These are phyloP conservation scores for Vicia villosa DNA, from an alignment of 306 rosid species.

Conservation along the genomic window DNA sequence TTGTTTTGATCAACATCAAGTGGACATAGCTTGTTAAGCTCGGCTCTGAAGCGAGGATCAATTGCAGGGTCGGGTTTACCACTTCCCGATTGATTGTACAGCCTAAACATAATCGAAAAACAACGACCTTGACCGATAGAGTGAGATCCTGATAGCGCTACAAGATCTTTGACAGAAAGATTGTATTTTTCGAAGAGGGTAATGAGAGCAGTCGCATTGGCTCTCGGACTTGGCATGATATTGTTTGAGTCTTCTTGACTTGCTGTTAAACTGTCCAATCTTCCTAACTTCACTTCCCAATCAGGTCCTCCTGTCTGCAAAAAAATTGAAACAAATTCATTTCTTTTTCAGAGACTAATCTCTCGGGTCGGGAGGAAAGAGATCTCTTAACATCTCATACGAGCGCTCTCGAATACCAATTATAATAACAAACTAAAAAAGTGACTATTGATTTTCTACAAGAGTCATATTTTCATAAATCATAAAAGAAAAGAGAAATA, in stretches of 20 bases:
- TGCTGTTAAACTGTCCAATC: conserved; percentile 79
- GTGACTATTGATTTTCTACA: neutral
- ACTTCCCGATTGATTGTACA: conserved; percentile 80
- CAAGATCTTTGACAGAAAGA: conserved; percentile 63
- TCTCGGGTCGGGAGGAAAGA: too few species aligned
- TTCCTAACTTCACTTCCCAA: conserved; percentile 81
- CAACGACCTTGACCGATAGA: conserved; percentile 84
- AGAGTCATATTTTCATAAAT: neutral
- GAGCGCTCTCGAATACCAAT: too few species aligned
- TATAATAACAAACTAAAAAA: neutral
- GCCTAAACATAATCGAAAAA: conserved; percentile 87
- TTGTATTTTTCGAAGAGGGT: conserved; percentile 53
- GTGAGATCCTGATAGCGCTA: conserved; percentile 90
- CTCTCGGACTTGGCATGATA: conserved; percentile 91
- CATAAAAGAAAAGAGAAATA: neutral
- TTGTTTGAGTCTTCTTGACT: conserved; percentile 64
- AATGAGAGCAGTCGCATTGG: conserved; percentile 69
- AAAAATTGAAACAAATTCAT: neutral
- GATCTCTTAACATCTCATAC: too few species aligned
- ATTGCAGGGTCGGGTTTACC: conserved; percentile 77
- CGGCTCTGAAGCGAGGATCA: conserved; percentile 50
- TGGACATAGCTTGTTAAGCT: conserved; percentile 66
- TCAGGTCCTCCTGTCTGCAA: conserved; percentile 85
- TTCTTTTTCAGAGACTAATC: neutral
- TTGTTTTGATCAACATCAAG: conserved; percentile 63